Evolutionary conservation across 352 stramenopile genomes (phyloP).

Genomic region (Globisporangium polare): DNA sequence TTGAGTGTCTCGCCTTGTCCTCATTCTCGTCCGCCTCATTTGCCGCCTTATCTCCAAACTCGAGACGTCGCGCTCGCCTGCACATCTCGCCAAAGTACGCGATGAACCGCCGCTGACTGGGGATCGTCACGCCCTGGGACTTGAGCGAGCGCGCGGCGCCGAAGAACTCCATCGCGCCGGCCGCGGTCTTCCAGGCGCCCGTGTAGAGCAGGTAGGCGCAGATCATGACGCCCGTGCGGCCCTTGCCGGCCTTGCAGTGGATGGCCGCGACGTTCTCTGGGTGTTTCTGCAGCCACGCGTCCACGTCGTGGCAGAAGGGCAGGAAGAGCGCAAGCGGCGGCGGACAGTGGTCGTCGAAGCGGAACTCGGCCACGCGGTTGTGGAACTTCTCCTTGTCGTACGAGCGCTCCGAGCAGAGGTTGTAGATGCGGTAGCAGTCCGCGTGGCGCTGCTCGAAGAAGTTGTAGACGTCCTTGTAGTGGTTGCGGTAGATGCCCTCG

Average conservation of each 20-base stretch:
- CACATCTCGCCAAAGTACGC: constrained; percentile 69
- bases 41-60: neutral
- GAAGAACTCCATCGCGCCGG: constrained; percentile 69
- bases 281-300: constrained; percentile 48
- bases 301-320: constrained; percentile 65
- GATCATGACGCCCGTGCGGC: constrained; percentile 89
- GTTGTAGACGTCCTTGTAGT: constrained; percentile 85
- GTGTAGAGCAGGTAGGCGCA: constrained; percentile 74
- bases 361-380: constrained; percentile 64
- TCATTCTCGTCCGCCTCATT: constrained; percentile 11
- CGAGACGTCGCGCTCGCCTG: constrained; percentile 13
- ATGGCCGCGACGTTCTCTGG: constrained; percentile 80
- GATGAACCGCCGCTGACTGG: constrained; percentile 76
- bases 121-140: constrained; percentile 79
- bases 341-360: constrained; percentile 87
- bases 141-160: constrained; percentile 67
- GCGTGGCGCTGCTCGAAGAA: constrained; percentile 87
- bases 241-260: constrained; percentile 91
- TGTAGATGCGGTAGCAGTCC: constrained; percentile 87
- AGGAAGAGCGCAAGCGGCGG: constrained; percentile 69
- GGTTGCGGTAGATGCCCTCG: constrained; percentile 88
- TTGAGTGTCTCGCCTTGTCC: constrained; percentile 6
- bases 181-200: constrained; percentile 48
- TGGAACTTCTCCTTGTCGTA: constrained; percentile 83
- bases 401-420: constrained; percentile 85